Evolutionary conservation across 2,329 filamentous ascomycete species (phyloP), one percentile per base, ranked within the genome.

Genomic region (Diaporthe destruens): DNA sequence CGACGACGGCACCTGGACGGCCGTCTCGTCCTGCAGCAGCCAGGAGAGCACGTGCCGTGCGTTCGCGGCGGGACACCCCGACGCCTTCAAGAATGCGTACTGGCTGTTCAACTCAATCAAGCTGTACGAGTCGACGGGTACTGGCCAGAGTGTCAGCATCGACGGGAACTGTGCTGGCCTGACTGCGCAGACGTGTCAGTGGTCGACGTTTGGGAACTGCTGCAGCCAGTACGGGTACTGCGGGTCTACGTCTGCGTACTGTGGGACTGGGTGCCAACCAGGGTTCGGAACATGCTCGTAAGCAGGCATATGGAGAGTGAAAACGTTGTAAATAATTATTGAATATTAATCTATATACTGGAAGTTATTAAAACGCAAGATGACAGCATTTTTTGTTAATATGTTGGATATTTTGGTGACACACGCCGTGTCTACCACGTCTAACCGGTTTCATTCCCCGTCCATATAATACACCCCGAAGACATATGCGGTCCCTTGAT

Each of bases 11-110:
- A 71, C 69, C 8, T 77, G 76, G 76, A 39, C n/a, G 14, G 55
- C 57, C 32, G 76, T 75, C 20, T 57, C 71, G 18, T 51, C 69
- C n/a, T 78, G 75, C 71, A 70, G 65, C 20, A 75, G 65, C 59
- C 67, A 74, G 6, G 76, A 75, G 34, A 59, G 65, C 18, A 76
- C 75, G 4, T 92, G 90, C 81, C 77, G 86, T 16, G 84, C 83
- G 29, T 92, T 84, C 78, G 90, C 92, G 14, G 82, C 82, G 71
- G 84, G 87, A 74, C 88, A 90, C 77, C 89, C 90, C 0, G 75
- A 80, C 9, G 88, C 85, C 0, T 92, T 91, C 77, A 75, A 78
- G 14, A 85, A 90, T 23, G 84, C 88, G 6, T 91, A 88, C 80
- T 92, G 89, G 88, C 81, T 84, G 55, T 84, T 92, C 78, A 87